These are phyloP conservation scores for Polytrichum commune DNA, from an alignment of 225 moss, liverwort and hornwort species.

Conservation along the genomic window DNA sequence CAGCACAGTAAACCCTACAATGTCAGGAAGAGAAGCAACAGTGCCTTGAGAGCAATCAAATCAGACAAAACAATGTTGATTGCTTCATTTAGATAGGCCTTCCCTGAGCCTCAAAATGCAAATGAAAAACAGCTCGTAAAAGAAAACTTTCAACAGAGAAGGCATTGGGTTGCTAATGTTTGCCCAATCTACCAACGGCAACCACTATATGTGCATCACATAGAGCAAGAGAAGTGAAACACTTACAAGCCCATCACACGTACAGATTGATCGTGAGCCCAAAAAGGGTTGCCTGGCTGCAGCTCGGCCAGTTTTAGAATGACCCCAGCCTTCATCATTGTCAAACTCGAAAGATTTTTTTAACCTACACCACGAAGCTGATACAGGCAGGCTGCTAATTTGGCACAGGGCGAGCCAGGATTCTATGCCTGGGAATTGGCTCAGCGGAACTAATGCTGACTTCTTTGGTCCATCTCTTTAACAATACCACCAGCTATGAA, in stretches of 20 bases:
- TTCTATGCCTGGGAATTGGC: no score
- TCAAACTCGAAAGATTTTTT: no score
- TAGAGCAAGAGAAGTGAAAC: not conserved
- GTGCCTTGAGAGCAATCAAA: not conserved
- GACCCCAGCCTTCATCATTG: slow-evolving; percentile 39
- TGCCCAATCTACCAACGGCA: not conserved
- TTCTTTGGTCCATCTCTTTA: no score
- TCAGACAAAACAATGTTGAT: not conserved
- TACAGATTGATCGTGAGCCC: slow-evolving; percentile 49
- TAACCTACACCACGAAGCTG: not conserved
- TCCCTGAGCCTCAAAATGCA: not conserved
- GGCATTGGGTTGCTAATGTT: not conserved
- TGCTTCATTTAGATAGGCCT: not conserved
- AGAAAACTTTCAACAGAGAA: not conserved
- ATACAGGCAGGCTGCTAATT: no score
- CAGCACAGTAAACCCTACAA: no score
- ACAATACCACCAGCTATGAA: no score
- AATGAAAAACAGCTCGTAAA: not conserved
- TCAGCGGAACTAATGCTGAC: no score
- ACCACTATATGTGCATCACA: not conserved
- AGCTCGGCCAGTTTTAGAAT: slow-evolving; percentile 67
- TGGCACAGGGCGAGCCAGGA: no score
- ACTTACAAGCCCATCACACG: slow-evolving; percentile 61
- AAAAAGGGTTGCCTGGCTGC: slow-evolving; percentile 33
- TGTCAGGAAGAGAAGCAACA: no score